Evolutionary conservation across 768 basidiomycete genomes (phyloP), one percentile per base, ranked within the genome.

Genomic region (Termitomyces sp.): DNA sequence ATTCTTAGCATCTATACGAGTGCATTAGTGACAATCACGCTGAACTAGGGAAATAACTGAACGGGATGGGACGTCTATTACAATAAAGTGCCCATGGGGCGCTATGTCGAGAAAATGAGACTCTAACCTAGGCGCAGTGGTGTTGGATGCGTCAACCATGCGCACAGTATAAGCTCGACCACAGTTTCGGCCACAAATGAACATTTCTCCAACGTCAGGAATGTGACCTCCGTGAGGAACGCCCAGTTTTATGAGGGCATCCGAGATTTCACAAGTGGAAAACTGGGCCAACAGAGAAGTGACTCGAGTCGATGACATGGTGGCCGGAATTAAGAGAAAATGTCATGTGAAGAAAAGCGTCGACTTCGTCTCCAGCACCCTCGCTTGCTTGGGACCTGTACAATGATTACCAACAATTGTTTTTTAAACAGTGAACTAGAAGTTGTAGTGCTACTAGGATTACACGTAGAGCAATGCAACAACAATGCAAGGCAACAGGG

Each of bases 91-190:
- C 1, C 84, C 84, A 28, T 79, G 72, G 0, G 88, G 80, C 7
- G 85, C 86, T 28, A 85, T 85, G 71, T 97, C 95, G 20, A 96
- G 91, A 67, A 92, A 96, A 71, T 96, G 95, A 7, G 79, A 74
- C 0, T 82, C 74, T 1, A 88, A 78, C 67, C 80, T 89, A 0
- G 92, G 90, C 0, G 90, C 81, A 7, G 77, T 69, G 32, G 74
- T 80, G 69, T 92, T 83, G 0, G 81, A 80, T 0, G 78, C 76
- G 7, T 78, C 71, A 11, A 92, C 91, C 85, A 96, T 91, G 74
- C 86, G 80, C 42, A 96, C 93, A 1, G 95, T 96, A 71, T 92
- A 95, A 2, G 92, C 95, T 38, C 88, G 90, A 2, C 88, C 91
- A 68, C 90, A 91, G 42, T 81, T 73, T 48, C 78, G 77, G 32